Evolutionary conservation across 495 filamentous ascomycete species (phyloP), one percentile per base, ranked within the genome.

Genomic region (Tuber calosporum): DNA sequence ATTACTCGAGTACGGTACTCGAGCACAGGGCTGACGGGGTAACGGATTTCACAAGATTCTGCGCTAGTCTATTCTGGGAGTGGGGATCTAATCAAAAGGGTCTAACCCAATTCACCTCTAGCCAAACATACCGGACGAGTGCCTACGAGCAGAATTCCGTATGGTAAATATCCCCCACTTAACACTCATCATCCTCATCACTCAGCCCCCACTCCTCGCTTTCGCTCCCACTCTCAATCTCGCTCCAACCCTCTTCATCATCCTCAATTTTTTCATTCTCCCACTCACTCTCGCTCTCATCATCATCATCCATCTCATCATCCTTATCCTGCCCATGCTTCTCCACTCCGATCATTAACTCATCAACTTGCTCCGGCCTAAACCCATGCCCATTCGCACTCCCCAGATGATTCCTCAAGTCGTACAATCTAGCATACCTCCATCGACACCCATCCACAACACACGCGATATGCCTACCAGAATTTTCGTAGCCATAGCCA

Each of bases 401-500:
- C 48, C 66, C 41, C 41, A 81, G 58, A 73, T 81, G 79, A n/a
- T 48, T 43, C 62, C 53, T 76, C 42, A 81, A 39, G 69, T 81
- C 79, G 62, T 74, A 76, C 43, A 79, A 43, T 45, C 79, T 81
- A 30, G 37, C 73, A 48, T 79, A 81, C 26, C 79, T 69, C 66
- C 76, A 81, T n/a, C 62, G 45, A n/a, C 79, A 81, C 15, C 68
- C 74, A 7, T 80, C 79, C 26, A 81, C 79, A 13, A 73, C 36
- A n/a, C 79, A 81, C 38, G 78, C 58, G 45, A 81, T 76, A 53
- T 79, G 62, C 19, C 79, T 76, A 20, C 79, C 79, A 38, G 70
- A 78, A 19, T 79, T 71, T 42, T 81, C 79, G 66, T 81, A 81
- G 34, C 79, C 79, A 30, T 77, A 67, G 0, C 80, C 80, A 4